Percentiles rank a stretch among this genome's conserved stretches.
phyloP scores from a whole-genome alignment of 805 yeast species.

The Kazachstania viticola region DNA sequence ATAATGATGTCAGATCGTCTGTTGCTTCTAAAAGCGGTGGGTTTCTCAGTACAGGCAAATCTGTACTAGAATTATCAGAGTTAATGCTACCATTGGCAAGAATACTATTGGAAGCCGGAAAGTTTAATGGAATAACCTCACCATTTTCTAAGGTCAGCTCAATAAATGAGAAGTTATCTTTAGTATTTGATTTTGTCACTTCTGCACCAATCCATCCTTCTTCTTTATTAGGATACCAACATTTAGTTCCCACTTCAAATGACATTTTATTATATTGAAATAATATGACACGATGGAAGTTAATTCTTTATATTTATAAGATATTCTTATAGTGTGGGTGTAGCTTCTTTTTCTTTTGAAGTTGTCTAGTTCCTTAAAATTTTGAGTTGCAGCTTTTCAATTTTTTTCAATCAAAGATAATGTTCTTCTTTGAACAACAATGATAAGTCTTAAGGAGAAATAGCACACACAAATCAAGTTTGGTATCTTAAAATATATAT shows the following conservation, averaged over 20 bases:
- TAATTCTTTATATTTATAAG: too few species aligned
- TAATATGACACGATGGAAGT: too few species aligned
- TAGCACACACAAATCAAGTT: too few species aligned
- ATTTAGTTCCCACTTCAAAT: slow-evolving; percentile 50
- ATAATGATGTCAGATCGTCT: slow-evolving; percentile 84
- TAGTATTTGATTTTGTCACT: slow-evolving; percentile 34
- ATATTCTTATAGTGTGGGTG: too few species aligned
- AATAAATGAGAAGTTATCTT: slow-evolving; percentile 35
- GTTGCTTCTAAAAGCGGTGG: slow-evolving; percentile 89
- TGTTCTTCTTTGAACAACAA: too few species aligned
- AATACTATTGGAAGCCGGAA: background rate
- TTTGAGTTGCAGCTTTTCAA: too few species aligned
- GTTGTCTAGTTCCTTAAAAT: too few species aligned
- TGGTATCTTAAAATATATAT: too few species aligned
- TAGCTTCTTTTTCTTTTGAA: too few species aligned
- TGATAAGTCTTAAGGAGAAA: too few species aligned
- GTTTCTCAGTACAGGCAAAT: slow-evolving; percentile 43
- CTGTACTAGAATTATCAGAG: background rate
- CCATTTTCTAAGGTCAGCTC: slow-evolving; percentile 44
- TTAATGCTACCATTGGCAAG: background rate
- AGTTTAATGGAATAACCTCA: slow-evolving; percentile 34
- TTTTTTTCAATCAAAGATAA: too few species aligned
- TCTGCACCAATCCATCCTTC: slow-evolving; percentile 68
- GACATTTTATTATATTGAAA: slow-evolving; percentile 16
- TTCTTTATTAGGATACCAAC: slow-evolving; percentile 64